These are phyloP conservation scores for Tetracladium marchalianum DNA, from an alignment of 495 filamentous ascomycete genomes.

Conservation along the genomic window DNA sequence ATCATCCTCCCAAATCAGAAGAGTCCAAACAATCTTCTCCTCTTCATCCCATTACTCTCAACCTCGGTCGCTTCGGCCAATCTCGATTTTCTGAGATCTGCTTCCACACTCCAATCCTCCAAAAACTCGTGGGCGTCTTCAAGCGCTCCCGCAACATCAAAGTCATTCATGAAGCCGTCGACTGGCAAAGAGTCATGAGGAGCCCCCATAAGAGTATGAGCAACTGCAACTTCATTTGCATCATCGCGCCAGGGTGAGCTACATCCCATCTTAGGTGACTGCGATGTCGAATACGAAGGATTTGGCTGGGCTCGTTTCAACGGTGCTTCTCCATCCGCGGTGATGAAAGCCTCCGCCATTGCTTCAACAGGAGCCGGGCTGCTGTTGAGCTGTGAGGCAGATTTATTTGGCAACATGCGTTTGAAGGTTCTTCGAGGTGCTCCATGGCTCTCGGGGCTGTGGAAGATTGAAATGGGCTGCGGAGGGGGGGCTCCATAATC, in stretches of 20 bases:
- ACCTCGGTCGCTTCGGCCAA: not conserved
- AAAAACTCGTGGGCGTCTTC: slow-evolving; percentile 12
- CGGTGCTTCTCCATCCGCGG: slow-evolving; percentile 10
- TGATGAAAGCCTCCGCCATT: slow-evolving; percentile 20
- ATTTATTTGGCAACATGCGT: slow-evolving; percentile 2
- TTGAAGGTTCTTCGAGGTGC: slow-evolving; percentile 1
- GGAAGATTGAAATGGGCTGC: no score
- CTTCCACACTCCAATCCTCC: slow-evolving; percentile 17
- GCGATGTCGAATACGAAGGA: not conserved
- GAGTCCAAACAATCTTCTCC: slow-evolving; percentile 12
- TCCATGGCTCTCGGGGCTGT: no score
- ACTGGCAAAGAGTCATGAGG: not conserved
- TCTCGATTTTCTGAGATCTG: slow-evolving; percentile 10
- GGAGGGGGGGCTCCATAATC: no score
- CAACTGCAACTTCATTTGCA: no score
- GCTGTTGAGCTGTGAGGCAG: slow-evolving; percentile 1
- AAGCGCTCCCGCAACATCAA: slow-evolving; percentile 12
- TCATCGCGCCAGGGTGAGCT: no score
- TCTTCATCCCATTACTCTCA: slow-evolving; percentile 4
- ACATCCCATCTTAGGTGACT: not conserved
- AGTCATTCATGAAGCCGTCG: not conserved
- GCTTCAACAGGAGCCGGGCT: slow-evolving; percentile 13
- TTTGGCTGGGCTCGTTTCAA: not conserved
- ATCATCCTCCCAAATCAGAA: not conserved
- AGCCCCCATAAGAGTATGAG: not conserved